Evolutionary conservation across 2,329 filamentous ascomycete genomes (phyloP).

Genomic region (Fusarium sarcochroum): DNA sequence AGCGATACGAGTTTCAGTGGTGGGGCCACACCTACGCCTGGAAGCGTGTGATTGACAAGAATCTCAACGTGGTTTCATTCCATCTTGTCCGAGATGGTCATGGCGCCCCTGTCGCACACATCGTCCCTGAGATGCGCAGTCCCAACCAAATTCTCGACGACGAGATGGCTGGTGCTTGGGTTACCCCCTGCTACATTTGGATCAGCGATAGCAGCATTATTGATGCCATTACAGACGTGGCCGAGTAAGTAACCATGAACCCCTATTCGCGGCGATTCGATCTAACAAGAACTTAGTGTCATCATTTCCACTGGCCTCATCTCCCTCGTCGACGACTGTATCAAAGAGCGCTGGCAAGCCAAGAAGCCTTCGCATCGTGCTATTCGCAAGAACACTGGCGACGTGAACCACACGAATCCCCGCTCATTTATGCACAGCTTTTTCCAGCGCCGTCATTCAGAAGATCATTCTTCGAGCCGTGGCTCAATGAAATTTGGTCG

Average conservation of each 20-base stretch:
- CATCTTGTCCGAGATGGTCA: conserved; percentile 79
- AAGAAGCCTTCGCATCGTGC: conserved; percentile 56
- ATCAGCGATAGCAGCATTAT: conserved; percentile 83
- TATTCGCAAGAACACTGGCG: conserved; percentile 45
- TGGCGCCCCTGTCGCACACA: conserved; percentile 80
- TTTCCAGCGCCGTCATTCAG: conserved; percentile 59
- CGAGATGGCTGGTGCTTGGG: conserved; percentile 85
- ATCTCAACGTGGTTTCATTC: conserved; percentile 79
- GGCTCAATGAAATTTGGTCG: conserved; percentile 57
- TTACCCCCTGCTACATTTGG: conserved; percentile 92
- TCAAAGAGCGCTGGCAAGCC: conserved; percentile 80
- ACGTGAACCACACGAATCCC: conserved; percentile 44
- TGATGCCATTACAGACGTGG: conserved; percentile 80
- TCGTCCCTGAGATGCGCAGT: conserved; percentile 84
- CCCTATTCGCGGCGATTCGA: conserved; percentile 6
- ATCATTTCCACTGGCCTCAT: conserved; percentile 92
- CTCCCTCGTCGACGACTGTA: conserved; percentile 90
- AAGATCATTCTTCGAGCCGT: conserved; percentile 50
- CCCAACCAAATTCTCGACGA: conserved; percentile 80
- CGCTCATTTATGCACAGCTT: conserved; percentile 57
- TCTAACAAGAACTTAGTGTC: conserved; percentile 70
- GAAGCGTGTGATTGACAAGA: conserved; percentile 82
- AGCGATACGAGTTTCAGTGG: conserved; percentile 92
- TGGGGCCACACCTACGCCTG: conserved; percentile 91
- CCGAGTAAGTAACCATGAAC: conserved; percentile 75